Evolutionary conservation across 2,329 filamentous ascomycete species (phyloP).

Genomic region (Colletotrichum simmondsii): DNA sequence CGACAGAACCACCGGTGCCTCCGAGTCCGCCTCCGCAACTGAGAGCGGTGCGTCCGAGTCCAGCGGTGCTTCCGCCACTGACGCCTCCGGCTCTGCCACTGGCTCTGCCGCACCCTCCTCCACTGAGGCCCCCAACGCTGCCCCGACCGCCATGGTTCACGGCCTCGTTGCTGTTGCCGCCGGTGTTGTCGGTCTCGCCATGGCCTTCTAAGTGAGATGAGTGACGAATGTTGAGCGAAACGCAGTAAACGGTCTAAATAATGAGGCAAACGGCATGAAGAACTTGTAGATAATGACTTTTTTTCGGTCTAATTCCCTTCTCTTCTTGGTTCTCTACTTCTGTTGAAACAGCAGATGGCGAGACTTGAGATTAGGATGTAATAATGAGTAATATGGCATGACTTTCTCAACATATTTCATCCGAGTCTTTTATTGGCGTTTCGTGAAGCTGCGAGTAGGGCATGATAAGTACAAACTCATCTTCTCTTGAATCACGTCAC

Average conservation of each 20-base stretch:
- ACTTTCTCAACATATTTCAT: not conserved
- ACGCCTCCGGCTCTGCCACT: conserved; percentile 6
- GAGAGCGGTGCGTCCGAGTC: conserved; percentile 23
- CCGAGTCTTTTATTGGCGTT: not conserved
- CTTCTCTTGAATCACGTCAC: not conserved
- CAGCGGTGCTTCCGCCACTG: not conserved
- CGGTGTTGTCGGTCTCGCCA: conserved; percentile 15
- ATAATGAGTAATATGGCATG: conserved; percentile 16
- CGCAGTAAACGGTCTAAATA: not conserved
- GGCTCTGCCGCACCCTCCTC: not conserved
- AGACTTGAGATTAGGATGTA: not conserved
- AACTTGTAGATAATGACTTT: conserved; percentile 13
- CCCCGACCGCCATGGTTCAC: conserved; percentile 15
- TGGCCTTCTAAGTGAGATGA: conserved; percentile 3
- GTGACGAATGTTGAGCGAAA: not conserved
- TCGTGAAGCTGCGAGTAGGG: not conserved
- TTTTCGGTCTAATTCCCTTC: not conserved
- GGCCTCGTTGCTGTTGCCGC: not conserved
- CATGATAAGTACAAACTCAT: not conserved
- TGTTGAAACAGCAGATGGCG: not conserved
- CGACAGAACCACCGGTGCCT: conserved; percentile 4
- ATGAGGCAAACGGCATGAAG: not conserved
- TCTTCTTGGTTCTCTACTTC: not conserved
- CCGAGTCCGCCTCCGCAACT: not conserved
- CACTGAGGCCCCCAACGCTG: conserved; percentile 24